phyloP scores from a whole-genome alignment of 805 yeast species.

The Candida dajiaensis region DNA sequence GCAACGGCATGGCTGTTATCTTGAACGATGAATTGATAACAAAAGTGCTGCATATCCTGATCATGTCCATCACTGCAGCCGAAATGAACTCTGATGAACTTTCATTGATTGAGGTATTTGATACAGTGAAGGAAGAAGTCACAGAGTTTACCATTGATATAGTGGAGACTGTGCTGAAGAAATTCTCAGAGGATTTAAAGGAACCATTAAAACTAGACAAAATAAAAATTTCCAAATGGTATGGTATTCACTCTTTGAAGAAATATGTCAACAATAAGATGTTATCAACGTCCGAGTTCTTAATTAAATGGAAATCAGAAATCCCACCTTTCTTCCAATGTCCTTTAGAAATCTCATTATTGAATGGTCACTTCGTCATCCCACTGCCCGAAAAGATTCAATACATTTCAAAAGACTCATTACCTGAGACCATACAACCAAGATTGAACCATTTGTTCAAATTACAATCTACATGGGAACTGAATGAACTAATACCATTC shows the following conservation, averaged over 20 bases:
- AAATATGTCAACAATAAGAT: slow-evolving; percentile 26
- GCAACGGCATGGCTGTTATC: slow-evolving; percentile 38
- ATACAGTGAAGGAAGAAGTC: slow-evolving; percentile 25
- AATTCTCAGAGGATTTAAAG: slow-evolving; percentile 32
- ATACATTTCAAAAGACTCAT: slow-evolving; percentile 41
- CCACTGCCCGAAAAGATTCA: slow-evolving; percentile 42
- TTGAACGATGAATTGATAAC: slow-evolving; percentile 29
- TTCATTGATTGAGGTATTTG: slow-evolving; percentile 24
- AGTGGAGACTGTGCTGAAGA: slow-evolving; percentile 43
- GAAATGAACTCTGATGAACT: slow-evolving; percentile 25
- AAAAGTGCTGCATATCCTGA: slow-evolving; percentile 28
- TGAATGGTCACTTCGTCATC: slow-evolving; percentile 50
- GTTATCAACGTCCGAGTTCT: slow-evolving; percentile 43
- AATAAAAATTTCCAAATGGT: slow-evolving; percentile 47
- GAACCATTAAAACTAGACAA: slow-evolving; percentile 36
- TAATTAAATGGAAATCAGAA: slow-evolving; percentile 55
- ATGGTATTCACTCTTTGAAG: slow-evolving; percentile 50
- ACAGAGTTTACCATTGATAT: slow-evolving; percentile 35
- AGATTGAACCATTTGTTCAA: slow-evolving; percentile 50
- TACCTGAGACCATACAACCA: slow-evolving; percentile 42
- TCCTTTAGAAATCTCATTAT: slow-evolving; percentile 46
- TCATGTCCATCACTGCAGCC: slow-evolving; percentile 35
- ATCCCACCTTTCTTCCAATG: slow-evolving; percentile 61
- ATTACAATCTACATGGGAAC: slow-evolving; percentile 51
- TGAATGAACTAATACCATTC: slow-evolving; percentile 60